Conservation (phyloP, 2,329 filamentous ascomycete genomes). For the Diaporthe humulicola region DNA sequence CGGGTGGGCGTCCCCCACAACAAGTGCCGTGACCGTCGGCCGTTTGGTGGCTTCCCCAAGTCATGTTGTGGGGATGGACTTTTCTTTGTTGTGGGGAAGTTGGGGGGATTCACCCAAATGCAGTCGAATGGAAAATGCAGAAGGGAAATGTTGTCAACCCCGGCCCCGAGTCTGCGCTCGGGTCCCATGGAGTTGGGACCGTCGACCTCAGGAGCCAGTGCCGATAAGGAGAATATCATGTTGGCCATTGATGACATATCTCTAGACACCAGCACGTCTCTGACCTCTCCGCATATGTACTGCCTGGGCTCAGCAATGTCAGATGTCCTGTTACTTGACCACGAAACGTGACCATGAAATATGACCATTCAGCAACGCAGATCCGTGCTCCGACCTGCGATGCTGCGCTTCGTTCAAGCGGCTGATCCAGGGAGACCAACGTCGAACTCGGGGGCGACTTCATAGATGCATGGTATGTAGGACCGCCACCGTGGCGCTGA, state of each 20-base stretch:
- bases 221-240: not conserved
- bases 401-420: too few species aligned
- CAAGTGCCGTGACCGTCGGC: conserved; percentile 14
- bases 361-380: too few species aligned
- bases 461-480: too few species aligned
- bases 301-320: too few species aligned
- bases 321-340: too few species aligned
- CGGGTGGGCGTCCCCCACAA: not conserved
- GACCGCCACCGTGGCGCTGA: not conserved
- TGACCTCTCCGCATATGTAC: too few species aligned
- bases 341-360: too few species aligned
- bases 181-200: not conserved
- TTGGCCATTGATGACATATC: not conserved
- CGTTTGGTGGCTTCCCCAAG: not conserved
- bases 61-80: conserved; percentile 13
- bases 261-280: too few species aligned
- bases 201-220: too few species aligned
- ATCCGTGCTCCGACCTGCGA: too few species aligned
- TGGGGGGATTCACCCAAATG: not conserved
- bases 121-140: not conserved
- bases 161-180: not conserved
- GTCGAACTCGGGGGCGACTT: too few species aligned
- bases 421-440: too few species aligned
- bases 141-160: not conserved
- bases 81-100: conserved; percentile 11